Conservation (phyloP, 1,284 basidiomycete species). For the Pseudozyma flocculosa region DNA sequence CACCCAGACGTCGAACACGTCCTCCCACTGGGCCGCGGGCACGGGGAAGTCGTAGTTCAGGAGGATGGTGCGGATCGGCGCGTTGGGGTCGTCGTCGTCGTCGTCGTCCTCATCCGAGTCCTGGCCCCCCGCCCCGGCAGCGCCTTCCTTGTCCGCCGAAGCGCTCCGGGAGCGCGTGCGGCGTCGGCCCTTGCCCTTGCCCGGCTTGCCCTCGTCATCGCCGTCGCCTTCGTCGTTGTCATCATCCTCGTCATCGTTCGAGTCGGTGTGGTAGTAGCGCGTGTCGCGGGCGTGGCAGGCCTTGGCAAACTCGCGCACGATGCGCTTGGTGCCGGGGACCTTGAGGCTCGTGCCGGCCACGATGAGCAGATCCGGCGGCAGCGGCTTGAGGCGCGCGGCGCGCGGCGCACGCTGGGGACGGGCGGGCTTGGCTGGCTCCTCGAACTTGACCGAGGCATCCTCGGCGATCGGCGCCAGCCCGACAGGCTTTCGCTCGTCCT, state of each 20-base stretch:
- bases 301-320: slow-evolving; percentile 89
- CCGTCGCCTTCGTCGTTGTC: slow-evolving; percentile 24
- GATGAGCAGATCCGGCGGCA: slow-evolving; percentile 80
- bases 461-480: no score
- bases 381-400: slow-evolving; percentile 47
- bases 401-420: neutral
- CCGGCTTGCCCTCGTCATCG: slow-evolving; percentile 4
- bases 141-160: slow-evolving; percentile 2
- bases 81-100: slow-evolving; percentile 34
- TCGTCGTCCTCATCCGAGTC: slow-evolving; percentile 12
- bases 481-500: neutral
- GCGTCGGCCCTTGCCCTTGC: slow-evolving; percentile 3
- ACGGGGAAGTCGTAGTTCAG: slow-evolving; percentile 87
- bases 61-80: slow-evolving; percentile 72
- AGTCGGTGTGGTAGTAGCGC: slow-evolving; percentile 22
- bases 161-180: slow-evolving; percentile 3
- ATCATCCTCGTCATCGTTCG: slow-evolving; percentile 38
- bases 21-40: slow-evolving; percentile 82
- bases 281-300: slow-evolving; percentile 66
- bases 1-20: slow-evolving; percentile 86
- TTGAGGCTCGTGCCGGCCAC: slow-evolving; percentile 96
- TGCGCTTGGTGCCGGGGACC: slow-evolving; percentile 86
- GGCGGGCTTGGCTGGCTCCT: neutral
- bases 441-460: neutral
- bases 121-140: neutral